Base-by-base conservation (phyloP, 2,329 filamentous ascomycete species). In the Aspergillus fischeri region DNA sequence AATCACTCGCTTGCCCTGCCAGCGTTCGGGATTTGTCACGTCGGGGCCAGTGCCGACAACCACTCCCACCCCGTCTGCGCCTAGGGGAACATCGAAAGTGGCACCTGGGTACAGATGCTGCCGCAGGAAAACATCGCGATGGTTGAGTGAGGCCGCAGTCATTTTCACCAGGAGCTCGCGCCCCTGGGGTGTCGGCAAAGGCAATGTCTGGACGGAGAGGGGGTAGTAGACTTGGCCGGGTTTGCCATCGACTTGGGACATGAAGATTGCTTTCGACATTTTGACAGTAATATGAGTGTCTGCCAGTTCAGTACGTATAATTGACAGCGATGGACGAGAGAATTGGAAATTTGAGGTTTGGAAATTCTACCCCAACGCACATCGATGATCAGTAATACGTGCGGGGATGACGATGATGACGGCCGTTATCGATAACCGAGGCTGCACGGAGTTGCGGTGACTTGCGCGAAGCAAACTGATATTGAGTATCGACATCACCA, bases 121-220 rank as follows among this genome's bases (percentile, higher is more conserved):
- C 54, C 93, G 90, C 75, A 96, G 89, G 78, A 97, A 97, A 65
- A 96, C 85, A 74, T 97, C 94, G 67, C 92, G 89, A 78, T 97
- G 94, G 79, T 97, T 97, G 52, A 97, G 86, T 14, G 93, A 89
- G 1, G 88, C 90, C 52, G 92, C 90, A 38, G 84, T 83, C 69
- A 97, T 80, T 67, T 85, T 86, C 60, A 97, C 79, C 6, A 95
- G 80, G 63, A 96, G 79, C 72, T 97, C 83, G 60, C 80, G 80
- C 17, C 83, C 82, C 27, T 84, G 82, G 0, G 88, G 88, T 1
- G 78, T 79, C 27, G 88, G 88, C 61, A 81, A 80, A 55, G 87
- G 81, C 17, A 88, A 75, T 35, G 85, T 78, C 60, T 84, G 85
- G 54, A 90, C 64, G n/a, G 69, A 65, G 44, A 78, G 69, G 8